phyloP scores from a whole-genome alignment of 352 stramenopile genomes.

The Nothophytophthora sp. region DNA sequence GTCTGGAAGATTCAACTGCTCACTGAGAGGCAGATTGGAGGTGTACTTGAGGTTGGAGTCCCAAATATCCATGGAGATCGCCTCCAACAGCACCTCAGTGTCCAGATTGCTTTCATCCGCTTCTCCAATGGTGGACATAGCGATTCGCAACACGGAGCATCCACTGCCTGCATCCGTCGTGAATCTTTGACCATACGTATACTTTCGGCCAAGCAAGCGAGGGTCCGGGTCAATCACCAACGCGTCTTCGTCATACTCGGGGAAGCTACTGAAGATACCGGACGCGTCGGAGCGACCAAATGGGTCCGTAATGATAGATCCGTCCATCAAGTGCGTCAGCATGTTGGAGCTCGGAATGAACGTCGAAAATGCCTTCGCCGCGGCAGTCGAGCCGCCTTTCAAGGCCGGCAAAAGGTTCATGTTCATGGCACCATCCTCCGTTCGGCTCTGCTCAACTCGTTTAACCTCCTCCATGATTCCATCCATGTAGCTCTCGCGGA shows the following conservation, averaged over 20 bases:
- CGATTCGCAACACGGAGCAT: slow-evolving; percentile 75
- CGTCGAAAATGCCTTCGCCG: slow-evolving; percentile 73
- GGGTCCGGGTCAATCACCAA: slow-evolving; percentile 69
- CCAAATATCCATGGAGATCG: slow-evolving; percentile 88
- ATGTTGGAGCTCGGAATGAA: slow-evolving; percentile 71
- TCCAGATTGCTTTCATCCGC: slow-evolving; percentile 58
- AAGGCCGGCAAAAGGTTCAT: slow-evolving; percentile 60
- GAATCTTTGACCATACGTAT: slow-evolving; percentile 33
- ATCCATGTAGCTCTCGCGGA: slow-evolving; percentile 58
- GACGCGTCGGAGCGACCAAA: slow-evolving; percentile 38
- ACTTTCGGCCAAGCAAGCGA: slow-evolving; percentile 29
- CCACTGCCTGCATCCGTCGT: slow-evolving; percentile 40
- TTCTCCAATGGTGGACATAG: slow-evolving; percentile 74
- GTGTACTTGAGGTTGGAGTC: slow-evolving; percentile 83
- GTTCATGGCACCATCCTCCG: slow-evolving; percentile 46
- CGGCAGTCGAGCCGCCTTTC: slow-evolving; percentile 59
- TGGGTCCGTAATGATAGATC: slow-evolving; percentile 55
- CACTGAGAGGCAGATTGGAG: slow-evolving; percentile 68
- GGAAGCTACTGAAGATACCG: slow-evolving; percentile 61
- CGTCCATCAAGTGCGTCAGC: slow-evolving; percentile 77
- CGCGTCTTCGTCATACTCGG: slow-evolving; percentile 47
- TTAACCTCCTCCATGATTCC: slow-evolving; percentile 65
- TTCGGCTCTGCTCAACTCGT: slow-evolving; percentile 45
- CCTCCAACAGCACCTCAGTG: slow-evolving; percentile 81
- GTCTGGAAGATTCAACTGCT: slow-evolving; percentile 65